These are phyloP conservation scores for Phytophthora gonapodyides DNA, from an alignment of 352 stramenopile genomes.

Conservation along the genomic window DNA sequence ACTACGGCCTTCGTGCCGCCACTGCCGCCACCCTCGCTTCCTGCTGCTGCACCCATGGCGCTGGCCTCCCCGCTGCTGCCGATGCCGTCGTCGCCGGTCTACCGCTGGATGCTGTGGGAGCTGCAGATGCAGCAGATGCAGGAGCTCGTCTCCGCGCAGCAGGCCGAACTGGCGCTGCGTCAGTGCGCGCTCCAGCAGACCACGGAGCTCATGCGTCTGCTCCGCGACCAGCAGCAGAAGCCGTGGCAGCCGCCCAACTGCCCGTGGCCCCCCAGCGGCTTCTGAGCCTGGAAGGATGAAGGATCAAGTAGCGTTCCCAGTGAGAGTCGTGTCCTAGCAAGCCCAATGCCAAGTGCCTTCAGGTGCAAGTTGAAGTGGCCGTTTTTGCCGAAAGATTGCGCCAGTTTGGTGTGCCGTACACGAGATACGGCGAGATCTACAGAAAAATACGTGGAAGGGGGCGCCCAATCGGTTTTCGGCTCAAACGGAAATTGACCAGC, in stretches of 20 bases:
- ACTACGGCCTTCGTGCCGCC: not conserved
- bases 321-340: too few relatives aligned
- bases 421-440: slow-evolving; percentile 19
- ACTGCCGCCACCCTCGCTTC: not conserved
- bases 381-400: slow-evolving; percentile 2
- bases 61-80: slow-evolving; percentile 11
- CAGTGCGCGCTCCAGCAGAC: slow-evolving; percentile 26
- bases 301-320: slow-evolving; percentile 4
- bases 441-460: slow-evolving; percentile 31
- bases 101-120: slow-evolving; percentile 27
- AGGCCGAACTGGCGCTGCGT: slow-evolving; percentile 23
- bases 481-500: slow-evolving; percentile 28
- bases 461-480: not conserved
- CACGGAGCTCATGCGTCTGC: slow-evolving; percentile 22
- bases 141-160: slow-evolving; percentile 22
- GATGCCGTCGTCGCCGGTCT: slow-evolving; percentile 10
- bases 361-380: slow-evolving; percentile 17
- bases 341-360: too few relatives aligned
- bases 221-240: slow-evolving; percentile 19
- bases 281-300: too few relatives aligned
- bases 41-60: not conserved
- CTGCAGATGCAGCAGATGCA: slow-evolving; percentile 27
- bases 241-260: slow-evolving; percentile 10
- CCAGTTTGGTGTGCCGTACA: slow-evolving; percentile 11
- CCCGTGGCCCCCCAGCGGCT: not conserved